These are phyloP conservation scores for Daldinia bambusicola DNA, from an alignment of 495 filamentous ascomycete genomes.

Conservation along the genomic window DNA sequence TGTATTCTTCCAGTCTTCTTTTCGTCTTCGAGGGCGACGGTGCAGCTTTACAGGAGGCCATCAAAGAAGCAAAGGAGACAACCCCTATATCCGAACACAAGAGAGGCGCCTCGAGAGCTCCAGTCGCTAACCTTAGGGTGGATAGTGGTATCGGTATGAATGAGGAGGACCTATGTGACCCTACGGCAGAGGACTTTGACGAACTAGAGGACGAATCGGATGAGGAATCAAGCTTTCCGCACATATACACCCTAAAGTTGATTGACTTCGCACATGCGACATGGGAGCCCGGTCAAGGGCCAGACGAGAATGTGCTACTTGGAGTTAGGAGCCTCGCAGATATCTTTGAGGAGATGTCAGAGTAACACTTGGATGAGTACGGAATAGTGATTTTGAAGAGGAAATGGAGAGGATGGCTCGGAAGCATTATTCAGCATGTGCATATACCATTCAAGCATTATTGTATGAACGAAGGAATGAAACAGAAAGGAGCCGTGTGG, in stretches of 20 bases:
- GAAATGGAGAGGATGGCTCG: constrained; percentile 6
- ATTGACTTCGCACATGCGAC: constrained; percentile 97
- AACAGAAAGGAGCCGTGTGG: constrained; percentile 21
- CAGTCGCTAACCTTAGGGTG: constrained; percentile 48
- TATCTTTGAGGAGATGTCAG: constrained; percentile 72
- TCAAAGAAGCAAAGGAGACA: constrained; percentile 67
- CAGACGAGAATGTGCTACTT: constrained; percentile 83
- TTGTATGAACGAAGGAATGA: constrained; percentile 23
- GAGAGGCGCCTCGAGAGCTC: constrained; percentile 43
- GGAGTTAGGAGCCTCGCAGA: constrained; percentile 79
- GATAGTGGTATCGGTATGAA: constrained; percentile 59
- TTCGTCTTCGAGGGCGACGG: constrained; percentile 94
- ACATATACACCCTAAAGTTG: constrained; percentile 82
- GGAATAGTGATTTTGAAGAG: constrained; percentile 1
- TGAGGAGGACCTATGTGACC: constrained; percentile 49
- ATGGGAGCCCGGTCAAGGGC: constrained; percentile 86
- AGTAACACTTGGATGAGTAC: constrained; percentile 34
- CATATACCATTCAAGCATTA: constrained; percentile 14
- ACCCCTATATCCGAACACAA: constrained; percentile 47
- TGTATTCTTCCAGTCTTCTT: constrained; percentile 91
- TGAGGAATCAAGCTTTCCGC: constrained; percentile 71
- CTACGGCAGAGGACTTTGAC: constrained; percentile 41
- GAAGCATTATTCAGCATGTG: constrained; percentile 20
- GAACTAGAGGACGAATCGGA: constrained; percentile 72
- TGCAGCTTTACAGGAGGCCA: constrained; percentile 69